Conservation (phyloP, 305 asterid genomes). For the Plantago coronopus region DNA sequence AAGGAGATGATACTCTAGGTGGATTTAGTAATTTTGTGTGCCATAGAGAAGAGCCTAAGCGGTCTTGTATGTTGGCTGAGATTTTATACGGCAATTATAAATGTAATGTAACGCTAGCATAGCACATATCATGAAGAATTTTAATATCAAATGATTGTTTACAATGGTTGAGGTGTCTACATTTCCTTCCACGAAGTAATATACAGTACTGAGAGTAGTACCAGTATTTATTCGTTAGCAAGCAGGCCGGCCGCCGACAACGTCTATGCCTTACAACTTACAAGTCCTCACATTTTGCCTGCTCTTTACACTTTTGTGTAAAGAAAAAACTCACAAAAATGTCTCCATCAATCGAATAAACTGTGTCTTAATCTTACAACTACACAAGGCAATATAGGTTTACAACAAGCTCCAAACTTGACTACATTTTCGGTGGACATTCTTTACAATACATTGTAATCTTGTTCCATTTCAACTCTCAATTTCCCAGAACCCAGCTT, state of each 20-base stretch:
- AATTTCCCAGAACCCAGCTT: not conserved
- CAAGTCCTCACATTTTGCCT: not conserved
- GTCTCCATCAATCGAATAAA: not conserved
- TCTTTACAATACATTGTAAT: not conserved
- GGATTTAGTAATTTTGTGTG: not conserved
- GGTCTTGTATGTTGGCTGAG: not conserved
- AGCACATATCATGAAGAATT: not conserved
- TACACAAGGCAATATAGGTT: not conserved
- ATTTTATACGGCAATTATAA: constrained; percentile 1
- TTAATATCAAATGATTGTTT: not conserved
- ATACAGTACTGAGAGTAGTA: too few species aligned
- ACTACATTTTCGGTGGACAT: not conserved
- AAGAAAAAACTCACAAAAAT: not conserved
- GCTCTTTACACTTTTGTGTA: not conserved
- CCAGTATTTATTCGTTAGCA: too few species aligned
- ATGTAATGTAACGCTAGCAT: constrained; percentile 1
- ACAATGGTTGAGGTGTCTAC: too few species aligned
- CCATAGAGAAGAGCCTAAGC: not conserved
- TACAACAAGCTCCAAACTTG: not conserved
- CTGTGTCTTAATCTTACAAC: not conserved
- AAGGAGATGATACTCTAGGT: not conserved
- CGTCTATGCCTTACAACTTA: too few species aligned
- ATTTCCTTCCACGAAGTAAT: too few species aligned
- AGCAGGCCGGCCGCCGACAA: too few species aligned
- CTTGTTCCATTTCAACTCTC: not conserved